phyloP scores from a whole-genome alignment of 352 stramenopile genomes.

The Pythium dissotocum region DNA sequence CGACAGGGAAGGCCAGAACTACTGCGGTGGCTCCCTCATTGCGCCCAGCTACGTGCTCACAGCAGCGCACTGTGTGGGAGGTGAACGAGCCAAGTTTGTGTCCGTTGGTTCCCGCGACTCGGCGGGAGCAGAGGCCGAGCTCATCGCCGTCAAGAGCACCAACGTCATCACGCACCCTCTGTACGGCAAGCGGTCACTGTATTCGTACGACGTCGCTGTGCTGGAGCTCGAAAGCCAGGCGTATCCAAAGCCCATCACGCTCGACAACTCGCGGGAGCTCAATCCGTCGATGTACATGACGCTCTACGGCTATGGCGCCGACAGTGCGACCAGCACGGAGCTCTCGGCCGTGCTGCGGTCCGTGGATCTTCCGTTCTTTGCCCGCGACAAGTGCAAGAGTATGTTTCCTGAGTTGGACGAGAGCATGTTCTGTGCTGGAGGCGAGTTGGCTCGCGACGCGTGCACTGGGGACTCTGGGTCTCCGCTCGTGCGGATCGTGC shows the following conservation, averaged over 20 bases:
- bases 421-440: conserved; percentile 47
- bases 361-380: conserved; percentile 35
- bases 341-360: conserved; percentile 33
- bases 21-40: conserved; percentile 49
- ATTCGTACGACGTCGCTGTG: conserved; percentile 44
- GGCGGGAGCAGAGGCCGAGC: conserved; percentile 32
- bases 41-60: conserved; percentile 46
- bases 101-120: conserved; percentile 36
- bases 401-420: conserved; percentile 38
- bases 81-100: conserved; percentile 33
- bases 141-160: conserved; percentile 32
- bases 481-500: conserved; percentile 31
- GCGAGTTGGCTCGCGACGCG: conserved; percentile 34
- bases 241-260: conserved; percentile 32
- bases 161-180: conserved; percentile 38
- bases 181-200: conserved; percentile 32
- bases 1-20: conserved; percentile 35
- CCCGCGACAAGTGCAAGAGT: conserved; percentile 26
- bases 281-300: conserved; percentile 31
- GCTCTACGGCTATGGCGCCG: conserved; percentile 37
- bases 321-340: conserved; percentile 25
- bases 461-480: conserved; percentile 47
- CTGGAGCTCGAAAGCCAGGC: conserved; percentile 38
- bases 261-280: conserved; percentile 32
- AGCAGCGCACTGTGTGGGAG: conserved; percentile 40